A percentile compares a stretch with the other conserved stretches of the same genome.
These are phyloP conservation scores for Yamadazyma conglobata DNA, from an alignment of 1,139 yeast genomes.

Conservation along the genomic window DNA sequence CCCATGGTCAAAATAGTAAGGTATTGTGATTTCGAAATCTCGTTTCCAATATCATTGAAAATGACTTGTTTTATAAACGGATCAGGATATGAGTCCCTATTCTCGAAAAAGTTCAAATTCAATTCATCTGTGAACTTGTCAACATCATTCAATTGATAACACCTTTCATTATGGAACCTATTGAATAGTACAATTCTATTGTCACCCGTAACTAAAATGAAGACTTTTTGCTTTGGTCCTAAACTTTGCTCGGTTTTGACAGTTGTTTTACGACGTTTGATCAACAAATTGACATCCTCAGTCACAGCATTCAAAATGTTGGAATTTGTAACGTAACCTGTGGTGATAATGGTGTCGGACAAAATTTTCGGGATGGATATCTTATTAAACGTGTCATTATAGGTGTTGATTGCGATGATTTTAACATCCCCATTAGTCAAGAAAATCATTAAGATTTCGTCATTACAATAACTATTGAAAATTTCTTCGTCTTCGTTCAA, in stretches of 20 bases:
- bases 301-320: conserved; percentile 39
- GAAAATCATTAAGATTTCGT: conserved; percentile 50
- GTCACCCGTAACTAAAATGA: conserved; percentile 72
- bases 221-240: conserved; percentile 46
- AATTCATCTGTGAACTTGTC: conserved; percentile 55
- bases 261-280: conserved; percentile 29
- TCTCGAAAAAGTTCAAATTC: conserved; percentile 54
- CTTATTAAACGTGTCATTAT: conserved; percentile 33
- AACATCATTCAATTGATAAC: conserved; percentile 61
- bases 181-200: conserved; percentile 66
- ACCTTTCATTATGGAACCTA: conserved; percentile 61
- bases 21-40: conserved; percentile 50
- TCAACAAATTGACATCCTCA: conserved; percentile 34
- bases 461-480: conserved; percentile 50
- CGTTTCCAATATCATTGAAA: conserved; percentile 64
- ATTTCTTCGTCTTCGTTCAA: conserved; percentile 41
- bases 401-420: conserved; percentile 42
- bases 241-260: conserved; percentile 13
- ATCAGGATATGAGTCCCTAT: conserved; percentile 62
- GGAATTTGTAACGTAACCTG: conserved; percentile 60
- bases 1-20: conserved; percentile 72
- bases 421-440: conserved; percentile 56
- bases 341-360: conserved; percentile 60
- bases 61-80: conserved; percentile 73
- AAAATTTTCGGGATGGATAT: conserved; percentile 50